Evolutionary conservation across 2,329 filamentous ascomycete genomes (phyloP), one percentile per base, ranked within the genome.

Genomic region (Grosmannia clavigera): DNA sequence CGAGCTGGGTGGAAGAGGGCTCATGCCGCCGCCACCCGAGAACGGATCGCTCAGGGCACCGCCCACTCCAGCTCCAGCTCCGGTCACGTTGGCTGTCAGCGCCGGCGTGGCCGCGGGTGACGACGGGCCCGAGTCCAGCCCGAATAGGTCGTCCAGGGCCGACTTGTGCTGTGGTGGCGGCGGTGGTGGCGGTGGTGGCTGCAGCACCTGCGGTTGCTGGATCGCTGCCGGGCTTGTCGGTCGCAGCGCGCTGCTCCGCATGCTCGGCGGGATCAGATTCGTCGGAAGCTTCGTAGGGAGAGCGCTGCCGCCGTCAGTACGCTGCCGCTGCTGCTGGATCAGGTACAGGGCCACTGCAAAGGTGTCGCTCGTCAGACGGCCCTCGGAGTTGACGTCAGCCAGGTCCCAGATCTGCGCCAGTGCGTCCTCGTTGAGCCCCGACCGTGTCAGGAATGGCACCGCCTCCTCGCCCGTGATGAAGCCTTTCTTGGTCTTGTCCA

Each of bases 311-410:
- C 79, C 78, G 60, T 86, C 83, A 61, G 84, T 83, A 63, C 85
- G 87, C 64, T 81, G 87, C 59, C 92, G 82, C 71, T 96, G 92
- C 70, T 95, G 89, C 63, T 92, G 84, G 67, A 99, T 96, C 57
- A 99, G 79, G 70, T 95, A 95, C 92, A 99, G 96, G 58, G 94
- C 92, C 55, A 99, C 91, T 0, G 94, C 91, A 70, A 99, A 99
- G 67, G 96, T 92, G 66, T 99, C 94, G 66, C 83, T 84, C 55
- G 81, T 91, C 60, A 99, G 77, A 61, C 87, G 86, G 12, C 94
- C 94, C 66, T 92, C 88, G 9, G 90, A 94, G 68, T 90, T 90
- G 72, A 96, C 90, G 73, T 99, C 94, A 16, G 94, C 87, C 35
- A 99, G 82, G 71, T 99, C 94, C 94, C 94, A 99, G 64, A 99